Conservation (phyloP, 2,329 filamentous ascomycete genomes). For the Amylocarpus encephaloides region DNA sequence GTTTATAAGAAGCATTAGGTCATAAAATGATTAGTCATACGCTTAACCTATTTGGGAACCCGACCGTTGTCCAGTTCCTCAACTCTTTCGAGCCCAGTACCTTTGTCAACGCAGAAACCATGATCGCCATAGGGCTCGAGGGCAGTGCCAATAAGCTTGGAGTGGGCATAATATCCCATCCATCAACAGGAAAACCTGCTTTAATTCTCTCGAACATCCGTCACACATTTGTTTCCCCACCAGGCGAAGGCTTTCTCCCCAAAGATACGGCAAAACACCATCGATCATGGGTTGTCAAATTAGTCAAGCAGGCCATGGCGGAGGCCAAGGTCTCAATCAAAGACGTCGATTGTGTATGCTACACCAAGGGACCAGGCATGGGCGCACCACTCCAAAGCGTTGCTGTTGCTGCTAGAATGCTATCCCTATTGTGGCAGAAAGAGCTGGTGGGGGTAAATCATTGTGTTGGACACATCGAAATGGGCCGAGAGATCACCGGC, state of each 20-base stretch:
- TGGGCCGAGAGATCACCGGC: constrained; percentile 89
- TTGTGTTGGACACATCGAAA: constrained; percentile 97
- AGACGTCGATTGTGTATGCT: constrained; percentile 89
- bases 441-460: constrained; percentile 92
- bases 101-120: constrained; percentile 26
- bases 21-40: no score
- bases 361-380: constrained; percentile 94
- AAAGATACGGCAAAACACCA: constrained; percentile 96
- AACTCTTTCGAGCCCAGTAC: not conserved
- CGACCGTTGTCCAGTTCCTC: not conserved
- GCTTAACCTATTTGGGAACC: no score
- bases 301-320: constrained; percentile 74
- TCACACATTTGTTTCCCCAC: constrained; percentile 87
- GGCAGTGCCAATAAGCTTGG: constrained; percentile 98
- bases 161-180: constrained; percentile 83
- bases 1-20: no score
- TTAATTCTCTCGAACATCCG: constrained; percentile 86
- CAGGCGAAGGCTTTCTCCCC: constrained; percentile 89
- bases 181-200: constrained; percentile 42
- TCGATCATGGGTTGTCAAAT: constrained; percentile 71
- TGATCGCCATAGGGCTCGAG: constrained; percentile 71
- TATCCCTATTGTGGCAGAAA: constrained; percentile 78
- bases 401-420: constrained; percentile 75
- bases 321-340: constrained; percentile 55
- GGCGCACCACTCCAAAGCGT: constrained; percentile 84